Evolutionary conservation across 768 basidiomycete genomes (phyloP), one percentile per base, ranked within the genome.

Genomic region (Tulasnella sp.): DNA sequence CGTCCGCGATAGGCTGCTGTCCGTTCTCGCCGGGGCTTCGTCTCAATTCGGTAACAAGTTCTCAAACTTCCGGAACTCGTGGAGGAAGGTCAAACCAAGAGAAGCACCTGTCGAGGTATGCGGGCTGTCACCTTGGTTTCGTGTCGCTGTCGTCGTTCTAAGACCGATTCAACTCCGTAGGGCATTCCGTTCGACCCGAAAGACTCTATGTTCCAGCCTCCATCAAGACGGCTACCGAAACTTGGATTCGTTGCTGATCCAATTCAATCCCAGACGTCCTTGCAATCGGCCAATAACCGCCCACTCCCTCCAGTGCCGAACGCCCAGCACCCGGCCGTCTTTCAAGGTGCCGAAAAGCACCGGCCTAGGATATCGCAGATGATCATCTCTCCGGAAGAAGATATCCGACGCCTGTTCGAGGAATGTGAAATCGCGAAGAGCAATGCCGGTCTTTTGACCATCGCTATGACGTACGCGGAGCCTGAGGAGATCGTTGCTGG

Each of bases 381-480:
- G 75, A 86, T 91, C 72, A 90, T 96, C 48, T 92, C 95, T 0
- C 90, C 87, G 28, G 94, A 96, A 58, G 96, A 97, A 83, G 95
- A 98, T 83, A 94, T 96, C 75, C 89, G 92, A 18, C 89, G 94
- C 22, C 86, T 98, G 75, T 91, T 94, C 83, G 91, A 95, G 82
- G 96, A 98, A 85, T 96, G 95, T 85, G 92, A 91, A 81, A 91
- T 96, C 54, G 96, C 93, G 3, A 89, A 90, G 79, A 93, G 93
- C n/a, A 95, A 96, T 83, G 95, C 96, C 0, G 87, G 88, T 64
- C 83, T 97, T 12, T 87, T 97, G 20, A 89, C 90, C 22, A 91
- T 96, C 83, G 90, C 94, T 0, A 86, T 97, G 77, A 88, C 89
- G 0, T 90, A 89, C 75, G 91, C 93, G 7, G 91, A 89, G 82